phyloP scores from a whole-genome alignment of 495 filamentous ascomycete species.

The Bathelium albidoporum region DNA sequence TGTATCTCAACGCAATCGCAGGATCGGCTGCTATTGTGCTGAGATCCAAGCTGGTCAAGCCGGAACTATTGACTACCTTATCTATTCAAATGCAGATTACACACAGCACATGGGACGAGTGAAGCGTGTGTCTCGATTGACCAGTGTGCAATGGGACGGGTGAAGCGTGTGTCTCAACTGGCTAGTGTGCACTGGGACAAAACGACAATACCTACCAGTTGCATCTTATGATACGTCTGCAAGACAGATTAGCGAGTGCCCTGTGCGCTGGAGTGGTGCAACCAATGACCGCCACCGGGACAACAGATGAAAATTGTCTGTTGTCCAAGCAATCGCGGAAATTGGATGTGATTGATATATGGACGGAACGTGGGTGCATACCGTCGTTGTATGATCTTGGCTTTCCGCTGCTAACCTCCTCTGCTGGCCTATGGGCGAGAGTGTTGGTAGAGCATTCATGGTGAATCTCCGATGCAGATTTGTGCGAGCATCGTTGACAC shows the following conservation, averaged over 20 bases:
- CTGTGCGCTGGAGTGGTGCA: not conserved
- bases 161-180: not conserved
- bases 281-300: not conserved
- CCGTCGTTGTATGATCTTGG: constrained; percentile 33
- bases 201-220: constrained; percentile 40
- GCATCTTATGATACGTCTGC: constrained; percentile 48
- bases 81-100: not conserved
- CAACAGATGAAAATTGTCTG: no score
- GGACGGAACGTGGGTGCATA: no score
- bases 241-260: constrained; percentile 27
- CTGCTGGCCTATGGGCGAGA: constrained; percentile 61
- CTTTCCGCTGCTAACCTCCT: constrained; percentile 44
- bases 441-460: constrained; percentile 71
- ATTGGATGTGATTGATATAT: no score
- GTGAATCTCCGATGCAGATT: constrained; percentile 88
- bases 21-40: not conserved
- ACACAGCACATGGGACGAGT: not conserved
- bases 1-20: not conserved
- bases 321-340: not conserved
- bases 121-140: not conserved
- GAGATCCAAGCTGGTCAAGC: not conserved
- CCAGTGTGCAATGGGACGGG: not conserved
- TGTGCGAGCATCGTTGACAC: constrained; percentile 49
- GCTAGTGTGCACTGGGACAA: not conserved
- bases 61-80: not conserved